A percentile compares a stretch with the other conserved stretches of the same genome.
Evolutionary conservation across 345 rosid genomes (phyloP).

Genomic region (Syzygium oleosum): DNA sequence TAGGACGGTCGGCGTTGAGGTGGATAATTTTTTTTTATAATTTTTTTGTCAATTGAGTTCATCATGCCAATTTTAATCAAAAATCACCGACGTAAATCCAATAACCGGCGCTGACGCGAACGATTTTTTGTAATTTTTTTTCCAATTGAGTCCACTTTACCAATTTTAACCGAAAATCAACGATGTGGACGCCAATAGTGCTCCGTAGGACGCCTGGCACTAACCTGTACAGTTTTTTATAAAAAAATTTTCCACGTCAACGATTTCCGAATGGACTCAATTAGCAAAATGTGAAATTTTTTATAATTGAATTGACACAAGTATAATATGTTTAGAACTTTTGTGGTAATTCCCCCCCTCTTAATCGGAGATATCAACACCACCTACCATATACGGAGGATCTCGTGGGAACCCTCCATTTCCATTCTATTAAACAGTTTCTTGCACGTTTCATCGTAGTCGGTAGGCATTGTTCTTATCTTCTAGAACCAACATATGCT

Average conservation of each 20-base stretch:
- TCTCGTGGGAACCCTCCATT: not conserved
- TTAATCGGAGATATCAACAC: not conserved
- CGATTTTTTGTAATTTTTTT: rapidly evolving
- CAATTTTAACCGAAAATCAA: no score
- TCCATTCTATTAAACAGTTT: not conserved
- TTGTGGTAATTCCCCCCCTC: not conserved
- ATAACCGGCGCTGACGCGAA: rapidly evolving
- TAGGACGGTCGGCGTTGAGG: rapidly evolving
- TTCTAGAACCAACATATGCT: not conserved
- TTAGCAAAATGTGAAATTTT: not conserved
- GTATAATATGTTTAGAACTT: not conserved
- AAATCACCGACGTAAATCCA: no score
- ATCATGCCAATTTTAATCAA: no score
- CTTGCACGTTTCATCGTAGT: not conserved
- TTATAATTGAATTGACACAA: not conserved
- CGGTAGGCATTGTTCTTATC: not conserved
- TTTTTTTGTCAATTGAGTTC: no score
- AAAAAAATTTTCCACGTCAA: no score
- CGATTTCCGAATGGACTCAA: not conserved
- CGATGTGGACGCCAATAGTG: no score
- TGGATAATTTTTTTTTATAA: no score
- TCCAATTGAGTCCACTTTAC: no score
- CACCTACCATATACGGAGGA: not conserved
- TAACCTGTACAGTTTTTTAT: no score
- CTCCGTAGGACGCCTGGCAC: no score